These are phyloP conservation scores for Conoideocrella luteorostrata DNA, from an alignment of 2,329 filamentous ascomycete genomes.

Conservation along the genomic window DNA sequence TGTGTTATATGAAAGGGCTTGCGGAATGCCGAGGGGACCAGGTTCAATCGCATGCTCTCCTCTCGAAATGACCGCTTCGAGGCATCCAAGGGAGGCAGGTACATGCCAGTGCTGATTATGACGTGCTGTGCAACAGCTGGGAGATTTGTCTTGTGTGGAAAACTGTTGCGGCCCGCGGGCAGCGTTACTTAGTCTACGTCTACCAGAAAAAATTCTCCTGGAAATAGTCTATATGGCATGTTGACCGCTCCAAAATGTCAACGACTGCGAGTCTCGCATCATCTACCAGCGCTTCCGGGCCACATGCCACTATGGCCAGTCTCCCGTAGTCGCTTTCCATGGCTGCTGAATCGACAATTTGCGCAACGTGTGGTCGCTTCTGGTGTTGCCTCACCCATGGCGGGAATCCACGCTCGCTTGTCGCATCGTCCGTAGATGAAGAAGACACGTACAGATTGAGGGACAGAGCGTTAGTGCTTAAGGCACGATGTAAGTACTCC, in stretches of 20 bases:
- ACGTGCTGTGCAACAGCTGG: too few relatives aligned
- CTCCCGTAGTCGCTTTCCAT: slow-evolving; percentile 16
- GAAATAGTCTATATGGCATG: slow-evolving; percentile 13
- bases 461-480: slow-evolving; percentile 22
- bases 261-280: slow-evolving; percentile 32
- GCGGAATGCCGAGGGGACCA: too few relatives aligned
- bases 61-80: too few relatives aligned
- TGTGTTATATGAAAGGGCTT: too few relatives aligned
- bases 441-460: slow-evolving; percentile 32
- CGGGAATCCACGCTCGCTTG: slow-evolving; percentile 10
- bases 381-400: slow-evolving; percentile 12
- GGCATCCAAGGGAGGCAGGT: too few relatives aligned
- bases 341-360: slow-evolving; percentile 23
- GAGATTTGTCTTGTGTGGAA: too few relatives aligned
- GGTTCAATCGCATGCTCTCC: too few relatives aligned
- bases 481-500: slow-evolving; percentile 23
- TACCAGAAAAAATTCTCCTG: slow-evolving; percentile 12
- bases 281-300: slow-evolving; percentile 38
- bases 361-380: slow-evolving; percentile 26
- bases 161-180: too few relatives aligned
- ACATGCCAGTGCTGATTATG: too few relatives aligned
- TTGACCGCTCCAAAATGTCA: slow-evolving; percentile 19
- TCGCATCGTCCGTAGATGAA: slow-evolving; percentile 5
- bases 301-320: slow-evolving; percentile 38
- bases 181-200: too few relatives aligned